phyloP scores from a whole-genome alignment of 257 asterid genomes.

The Solanum virginianum region DNA sequence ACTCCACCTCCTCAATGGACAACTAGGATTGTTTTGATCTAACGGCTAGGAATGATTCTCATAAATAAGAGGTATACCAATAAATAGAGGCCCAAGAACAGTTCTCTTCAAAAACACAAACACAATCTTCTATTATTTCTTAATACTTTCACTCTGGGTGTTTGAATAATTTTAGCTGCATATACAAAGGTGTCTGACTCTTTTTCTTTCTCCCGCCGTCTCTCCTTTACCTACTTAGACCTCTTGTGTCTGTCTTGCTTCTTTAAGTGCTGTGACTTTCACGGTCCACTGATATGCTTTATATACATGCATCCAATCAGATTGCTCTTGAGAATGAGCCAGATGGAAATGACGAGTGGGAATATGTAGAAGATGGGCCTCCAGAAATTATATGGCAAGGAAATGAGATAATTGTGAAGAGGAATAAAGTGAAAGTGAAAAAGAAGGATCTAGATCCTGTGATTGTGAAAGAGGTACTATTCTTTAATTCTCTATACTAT shows the following conservation, averaged over 20 bases:
- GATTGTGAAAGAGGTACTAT: constrained; percentile 38
- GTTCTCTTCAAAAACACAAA: background rate
- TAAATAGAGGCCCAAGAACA: background rate
- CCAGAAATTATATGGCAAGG: constrained; percentile 98
- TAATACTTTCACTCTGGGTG: background rate
- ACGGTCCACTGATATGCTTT: background rate
- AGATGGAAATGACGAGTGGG: constrained; percentile 64
- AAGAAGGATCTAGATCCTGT: constrained; percentile 33
- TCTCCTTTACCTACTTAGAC: background rate
- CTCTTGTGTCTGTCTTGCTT: background rate
- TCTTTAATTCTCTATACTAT: background rate
- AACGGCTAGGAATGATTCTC: too few species aligned
- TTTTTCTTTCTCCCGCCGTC: background rate
- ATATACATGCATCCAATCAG: constrained; percentile 15
- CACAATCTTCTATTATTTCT: background rate
- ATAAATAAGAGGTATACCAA: background rate
- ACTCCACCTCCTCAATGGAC: too few species aligned
- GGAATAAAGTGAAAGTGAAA: constrained; percentile 70
- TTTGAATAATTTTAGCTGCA: background rate
- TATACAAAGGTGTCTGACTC: background rate
- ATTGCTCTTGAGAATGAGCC: constrained; percentile 28
- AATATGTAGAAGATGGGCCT: constrained; percentile 91
- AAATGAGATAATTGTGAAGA: constrained; percentile 91
- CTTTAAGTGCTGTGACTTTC: background rate
- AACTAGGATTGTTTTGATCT: too few species aligned